A percentile compares a stretch with the other conserved stretches of the same genome.
Evolutionary conservation across 805 yeast species (phyloP).

Genomic region (Scheffersomyces spartinae): DNA sequence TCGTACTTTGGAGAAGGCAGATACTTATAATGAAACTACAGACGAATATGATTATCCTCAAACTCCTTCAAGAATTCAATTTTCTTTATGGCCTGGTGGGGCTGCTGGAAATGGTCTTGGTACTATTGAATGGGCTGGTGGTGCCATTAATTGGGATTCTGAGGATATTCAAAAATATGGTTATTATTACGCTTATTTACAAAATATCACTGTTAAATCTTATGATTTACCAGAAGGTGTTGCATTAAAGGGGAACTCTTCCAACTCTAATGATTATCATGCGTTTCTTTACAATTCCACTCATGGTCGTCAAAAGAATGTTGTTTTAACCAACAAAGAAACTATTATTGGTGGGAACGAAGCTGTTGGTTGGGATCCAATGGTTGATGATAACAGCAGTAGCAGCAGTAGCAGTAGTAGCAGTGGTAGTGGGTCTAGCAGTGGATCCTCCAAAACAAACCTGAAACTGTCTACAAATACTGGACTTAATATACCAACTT

Average conservation of each 20-base stretch:
- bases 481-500: constrained; percentile 7
- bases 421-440: too few species aligned
- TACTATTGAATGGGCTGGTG: constrained; percentile 82
- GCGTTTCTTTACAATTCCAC: constrained; percentile 36
- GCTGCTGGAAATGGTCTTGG: constrained; percentile 40
- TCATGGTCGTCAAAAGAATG: constrained; percentile 21
- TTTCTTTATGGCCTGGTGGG: constrained; percentile 77
- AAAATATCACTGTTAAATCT: constrained; percentile 51
- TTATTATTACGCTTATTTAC: constrained; percentile 62
- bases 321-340: constrained; percentile 52
- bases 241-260: constrained; percentile 24
- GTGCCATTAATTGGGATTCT: constrained; percentile 73
- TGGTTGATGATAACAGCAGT: too few species aligned
- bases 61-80: constrained; percentile 63
- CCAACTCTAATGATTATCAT: constrained; percentile 39
- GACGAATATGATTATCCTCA: constrained; percentile 52
- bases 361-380: constrained; percentile 61
- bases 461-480: too few species aligned
- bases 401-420: too few species aligned
- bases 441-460: constrained; percentile 10
- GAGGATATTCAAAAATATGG: constrained; percentile 64
- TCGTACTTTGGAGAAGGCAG: constrained; percentile 51
- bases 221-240: constrained; percentile 61
- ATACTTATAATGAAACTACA: constrained; percentile 53
- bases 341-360: constrained; percentile 49